Conservation (phyloP, 345 rosid genomes). For the Melaleuca quinquenervia region DNA sequence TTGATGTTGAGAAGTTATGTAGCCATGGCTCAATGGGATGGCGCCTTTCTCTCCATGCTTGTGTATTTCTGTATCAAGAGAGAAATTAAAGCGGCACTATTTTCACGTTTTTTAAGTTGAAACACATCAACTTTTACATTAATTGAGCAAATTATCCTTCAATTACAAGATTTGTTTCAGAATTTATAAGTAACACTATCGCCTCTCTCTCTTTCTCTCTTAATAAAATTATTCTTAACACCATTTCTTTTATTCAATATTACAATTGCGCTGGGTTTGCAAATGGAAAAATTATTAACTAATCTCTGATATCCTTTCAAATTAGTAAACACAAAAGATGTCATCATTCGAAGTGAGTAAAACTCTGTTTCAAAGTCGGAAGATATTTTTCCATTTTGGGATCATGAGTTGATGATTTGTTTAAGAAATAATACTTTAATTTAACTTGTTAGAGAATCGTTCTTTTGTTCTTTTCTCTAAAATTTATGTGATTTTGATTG, state of each 20-base stretch:
- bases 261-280: neutral
- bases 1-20: neutral
- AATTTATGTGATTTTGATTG: neutral
- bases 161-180: neutral
- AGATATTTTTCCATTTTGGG: neutral
- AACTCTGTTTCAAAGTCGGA: neutral
- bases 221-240: neutral
- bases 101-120: neutral
- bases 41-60: neutral
- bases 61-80: neutral
- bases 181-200: neutral
- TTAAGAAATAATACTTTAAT: neutral
- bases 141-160: neutral
- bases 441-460: neutral
- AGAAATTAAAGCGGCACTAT: neutral
- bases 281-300: neutral
- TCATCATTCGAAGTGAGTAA: neutral
- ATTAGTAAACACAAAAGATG: neutral
- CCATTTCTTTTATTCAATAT: neutral
- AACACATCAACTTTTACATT: neutral
- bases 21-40: neutral
- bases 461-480: neutral
- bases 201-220: neutral
- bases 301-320: neutral
- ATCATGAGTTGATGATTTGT: neutral